Base-by-base conservation (phyloP, 768 basidiomycete species). In the Boletus rex-veris region DNA sequence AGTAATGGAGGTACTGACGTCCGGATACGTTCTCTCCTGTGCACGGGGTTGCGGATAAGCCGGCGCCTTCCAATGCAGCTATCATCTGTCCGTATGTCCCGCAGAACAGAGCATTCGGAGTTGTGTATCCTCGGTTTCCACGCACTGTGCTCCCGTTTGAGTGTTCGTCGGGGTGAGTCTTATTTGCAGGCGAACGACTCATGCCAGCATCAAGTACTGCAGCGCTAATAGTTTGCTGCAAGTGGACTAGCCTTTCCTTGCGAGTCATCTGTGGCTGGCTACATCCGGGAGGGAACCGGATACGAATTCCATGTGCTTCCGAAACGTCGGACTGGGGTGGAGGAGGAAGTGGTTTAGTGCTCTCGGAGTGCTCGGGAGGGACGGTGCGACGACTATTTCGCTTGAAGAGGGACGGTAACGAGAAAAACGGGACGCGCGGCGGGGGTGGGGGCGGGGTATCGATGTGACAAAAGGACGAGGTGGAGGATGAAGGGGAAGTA, bases 61-160 rank as follows among this genome's bases (percentile, higher is more conserved):
- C 75, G 1, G 72, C 75, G 15, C 54, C 63, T 45, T 71, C 58
- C 40, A 77, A 60, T n/a, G 75, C 75, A 21, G 61, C 53, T 68
- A 70, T 69, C 46, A 77, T 58, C 60, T 77, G 75, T 10, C 75
- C 75, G 57, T 75, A 77, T 18, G 75, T 77, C 24, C 75, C 75
- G 24, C 72, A 69, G 58, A 74, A 77, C 48, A 77, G 58, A 28
- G 73, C 64, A 39, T 65, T 62, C n/a, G 65, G 18, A 9, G 55
- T 57, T 51, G 52, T 62, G 19, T 64, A 47, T 46, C 55, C 54
- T 48, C 58, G 52, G 35, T 26, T n/a, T 2, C 7, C 37, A 36
- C 50, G 60, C 2, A 24, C n/a, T 26, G 18, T 24, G 19, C 45
- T 19, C 5, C 46, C 52, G 16, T 37, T 33, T 1, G 43, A 45